Conservation (phyloP, 1,139 yeast species). For the Groenewaldozyma sp. region DNA sequence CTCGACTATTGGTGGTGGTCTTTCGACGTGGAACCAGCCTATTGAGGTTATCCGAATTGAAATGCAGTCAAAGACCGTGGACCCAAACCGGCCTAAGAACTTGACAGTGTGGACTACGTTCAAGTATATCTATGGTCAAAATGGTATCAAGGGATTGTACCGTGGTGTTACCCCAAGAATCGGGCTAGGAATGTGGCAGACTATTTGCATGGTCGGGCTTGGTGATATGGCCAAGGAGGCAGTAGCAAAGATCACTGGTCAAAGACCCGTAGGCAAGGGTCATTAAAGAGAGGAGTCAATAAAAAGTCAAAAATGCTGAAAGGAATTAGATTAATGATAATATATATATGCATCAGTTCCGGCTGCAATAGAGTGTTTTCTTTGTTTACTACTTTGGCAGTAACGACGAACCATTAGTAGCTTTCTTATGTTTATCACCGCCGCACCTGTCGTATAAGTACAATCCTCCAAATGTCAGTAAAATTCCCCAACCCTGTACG, state of each 20-base stretch:
- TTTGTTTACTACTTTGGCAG: not conserved
- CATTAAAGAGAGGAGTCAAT: constrained; percentile 13
- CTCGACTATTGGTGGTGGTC: constrained; percentile 93
- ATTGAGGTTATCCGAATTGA: constrained; percentile 96
- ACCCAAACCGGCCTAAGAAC: constrained; percentile 93
- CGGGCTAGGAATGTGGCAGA: constrained; percentile 96
- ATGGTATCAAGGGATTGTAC: constrained; percentile 85
- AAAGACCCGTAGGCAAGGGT: constrained; percentile 41
- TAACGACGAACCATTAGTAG: not conserved
- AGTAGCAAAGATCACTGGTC: constrained; percentile 51
- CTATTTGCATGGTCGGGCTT: constrained; percentile 97
- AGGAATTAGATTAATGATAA: not conserved
- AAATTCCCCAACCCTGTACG: constrained; percentile 60
- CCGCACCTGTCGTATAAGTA: constrained; percentile 75
- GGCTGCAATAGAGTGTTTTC: not conserved
- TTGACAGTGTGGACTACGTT: constrained; percentile 72
- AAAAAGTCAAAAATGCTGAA: not conserved
- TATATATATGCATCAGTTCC: not conserved
- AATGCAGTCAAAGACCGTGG: constrained; percentile 89
- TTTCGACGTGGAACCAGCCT: constrained; percentile 98
- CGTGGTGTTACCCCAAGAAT: constrained; percentile 97
- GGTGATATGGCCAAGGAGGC: constrained; percentile 82
- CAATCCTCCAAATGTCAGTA: constrained; percentile 52
- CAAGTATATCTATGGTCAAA: constrained; percentile 69
- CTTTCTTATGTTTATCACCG: constrained; percentile 24